Evolutionary conservation across 1,284 basidiomycete genomes (phyloP).

Genomic region (Rhodotorula sp.): DNA sequence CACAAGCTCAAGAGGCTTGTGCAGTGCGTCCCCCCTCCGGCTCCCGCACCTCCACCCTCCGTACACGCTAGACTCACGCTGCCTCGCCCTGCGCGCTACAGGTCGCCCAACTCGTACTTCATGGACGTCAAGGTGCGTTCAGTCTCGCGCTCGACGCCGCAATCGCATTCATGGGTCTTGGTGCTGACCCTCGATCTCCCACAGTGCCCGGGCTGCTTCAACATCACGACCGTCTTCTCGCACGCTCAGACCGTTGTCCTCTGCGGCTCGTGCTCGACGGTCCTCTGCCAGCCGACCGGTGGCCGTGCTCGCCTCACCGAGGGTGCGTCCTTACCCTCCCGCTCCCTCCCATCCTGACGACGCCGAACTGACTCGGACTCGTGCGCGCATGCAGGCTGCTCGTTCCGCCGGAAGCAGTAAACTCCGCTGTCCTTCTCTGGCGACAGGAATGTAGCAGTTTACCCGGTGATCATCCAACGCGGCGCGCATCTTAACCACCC

Average conservation of each 20-base stretch:
- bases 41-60: neutral
- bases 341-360: no score
- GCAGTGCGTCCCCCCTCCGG: constrained; percentile 60
- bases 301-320: constrained; percentile 17
- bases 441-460: no score
- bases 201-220: constrained; percentile 69
- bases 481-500: no score
- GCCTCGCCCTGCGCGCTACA: neutral
- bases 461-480: no score
- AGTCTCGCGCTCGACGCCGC: neutral
- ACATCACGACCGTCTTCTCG: constrained; percentile 93
- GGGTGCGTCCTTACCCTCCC: neutral
- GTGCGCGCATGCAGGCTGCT: constrained; percentile 16
- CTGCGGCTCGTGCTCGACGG: constrained; percentile 89
- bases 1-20: constrained; percentile 97
- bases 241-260: constrained; percentile 91
- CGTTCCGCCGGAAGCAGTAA: constrained; percentile 39
- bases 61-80: neutral
- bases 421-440: neutral
- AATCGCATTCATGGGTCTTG: neutral
- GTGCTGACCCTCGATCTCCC: neutral
- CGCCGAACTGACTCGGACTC: no score
- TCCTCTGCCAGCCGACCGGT: constrained; percentile 94
- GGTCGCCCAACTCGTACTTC: constrained; percentile 88
- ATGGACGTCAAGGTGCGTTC: constrained; percentile 96